These are phyloP conservation scores for Fagopyrum esculentum DNA, from an alignment of 148 eudicot genomes.

Conservation along the genomic window DNA sequence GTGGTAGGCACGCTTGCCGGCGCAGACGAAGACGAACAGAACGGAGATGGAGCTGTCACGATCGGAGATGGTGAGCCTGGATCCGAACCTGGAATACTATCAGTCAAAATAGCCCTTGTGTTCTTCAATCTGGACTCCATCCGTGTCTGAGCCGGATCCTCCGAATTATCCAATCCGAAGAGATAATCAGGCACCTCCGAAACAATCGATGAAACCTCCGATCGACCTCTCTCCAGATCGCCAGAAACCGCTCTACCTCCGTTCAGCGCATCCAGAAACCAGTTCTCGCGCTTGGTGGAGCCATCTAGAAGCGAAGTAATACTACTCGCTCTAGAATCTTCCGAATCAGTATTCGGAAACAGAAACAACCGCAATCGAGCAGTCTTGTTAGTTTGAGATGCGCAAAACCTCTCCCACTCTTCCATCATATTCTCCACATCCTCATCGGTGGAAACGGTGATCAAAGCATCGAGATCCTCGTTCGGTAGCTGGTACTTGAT, in stretches of 20 bases:
- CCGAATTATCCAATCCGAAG: constrained; percentile 74
- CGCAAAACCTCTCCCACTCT: constrained; percentile 60
- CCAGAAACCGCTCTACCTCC: constrained; percentile 27
- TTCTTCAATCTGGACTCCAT: constrained; percentile 27
- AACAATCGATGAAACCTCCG: constrained; percentile 71
- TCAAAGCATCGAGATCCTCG: constrained; percentile 85
- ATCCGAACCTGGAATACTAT: constrained; percentile 39
- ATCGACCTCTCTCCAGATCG: constrained; percentile 63
- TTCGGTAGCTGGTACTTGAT: constrained; percentile 87
- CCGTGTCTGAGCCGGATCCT: constrained; percentile 31
- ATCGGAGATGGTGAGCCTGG: constrained; percentile 67
- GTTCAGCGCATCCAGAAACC: constrained; percentile 89
- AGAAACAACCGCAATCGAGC: constrained; percentile 66
- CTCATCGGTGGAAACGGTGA: constrained; percentile 73
- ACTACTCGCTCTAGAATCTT: constrained; percentile 42
- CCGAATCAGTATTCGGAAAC: constrained; percentile 27
- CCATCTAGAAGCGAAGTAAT: constrained; percentile 74
- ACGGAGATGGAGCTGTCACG: constrained; percentile 31
- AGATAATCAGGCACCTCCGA: constrained; percentile 91
- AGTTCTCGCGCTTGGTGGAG: constrained; percentile 68
- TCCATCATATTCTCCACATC: constrained; percentile 96
- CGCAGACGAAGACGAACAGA: constrained; percentile 52
- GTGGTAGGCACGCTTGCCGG: constrained; percentile 23
- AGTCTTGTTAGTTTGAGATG: constrained; percentile 12
- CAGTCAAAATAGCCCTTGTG: constrained; percentile 28